Base-by-base conservation (phyloP, 495 filamentous ascomycete genomes). In the Penicillium diatomitis region DNA sequence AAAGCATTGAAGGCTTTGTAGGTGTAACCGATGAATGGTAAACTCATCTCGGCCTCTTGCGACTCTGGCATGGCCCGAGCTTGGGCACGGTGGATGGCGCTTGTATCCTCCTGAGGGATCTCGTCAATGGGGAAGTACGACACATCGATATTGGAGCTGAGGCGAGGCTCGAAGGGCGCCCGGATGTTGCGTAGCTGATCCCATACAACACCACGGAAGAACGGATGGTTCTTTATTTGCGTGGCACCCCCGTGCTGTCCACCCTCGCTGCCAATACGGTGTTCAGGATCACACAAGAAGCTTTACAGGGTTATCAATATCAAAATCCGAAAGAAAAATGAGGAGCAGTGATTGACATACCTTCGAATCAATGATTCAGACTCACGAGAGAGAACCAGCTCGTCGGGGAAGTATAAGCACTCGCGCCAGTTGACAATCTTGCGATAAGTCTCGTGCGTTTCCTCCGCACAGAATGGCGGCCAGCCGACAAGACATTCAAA, bases 351-450 rank as follows among this genome's bases (percentile, higher is more conserved):
- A 6, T 31, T 1, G 8, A 41, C 75, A 51, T 76, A 90, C 85
- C 82, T 86, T 70, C 88, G 76, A 58, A 98, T 92, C 56, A 96
- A 70, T 46, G 85, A 77, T 64, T 96, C 90, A 0, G 92, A 90
- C 46, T 92, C 88, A 6, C 76, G 75, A n/a, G 86, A 86, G 28
- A 99, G 74, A 34, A 84, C 82, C 59, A 95, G 84, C 63, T 99
- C 92, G 48, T 94, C 88, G 4, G 92, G 92, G 78, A 99, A 97
- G 70, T 96, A 95, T 3, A 99, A 77, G 41, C 90, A 86, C 49
- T 94, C 84, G 31, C 86, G 81, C 92, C 92, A 99, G 72, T 96
- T 94, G 54, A 99, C 88, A 58, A 99, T 99, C 78, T 99, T 99
- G 40, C 90, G 86, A 68, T 99, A 99, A 3, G 92, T 97, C 59